Percentiles rank a stretch among this genome's conserved stretches.
Evolutionary conservation across 202 grass and related monocot genomes (phyloP).

Genomic region (Carex sylvatica): DNA sequence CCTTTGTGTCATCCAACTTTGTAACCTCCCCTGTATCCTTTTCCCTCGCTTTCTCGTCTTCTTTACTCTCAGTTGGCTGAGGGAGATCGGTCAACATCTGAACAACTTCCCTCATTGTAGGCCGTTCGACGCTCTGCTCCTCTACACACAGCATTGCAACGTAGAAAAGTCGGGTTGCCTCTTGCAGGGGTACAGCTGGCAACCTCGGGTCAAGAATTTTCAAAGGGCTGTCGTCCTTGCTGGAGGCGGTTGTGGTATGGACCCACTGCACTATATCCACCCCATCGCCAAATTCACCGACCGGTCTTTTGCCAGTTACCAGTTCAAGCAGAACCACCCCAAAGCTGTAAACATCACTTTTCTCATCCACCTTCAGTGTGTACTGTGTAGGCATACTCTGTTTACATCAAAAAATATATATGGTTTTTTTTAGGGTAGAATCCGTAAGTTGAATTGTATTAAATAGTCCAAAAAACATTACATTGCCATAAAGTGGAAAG

Average conservation of each 20-base stretch:
- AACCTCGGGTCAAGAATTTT: conserved; percentile 61
- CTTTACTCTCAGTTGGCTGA: conserved; percentile 9
- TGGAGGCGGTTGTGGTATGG: conserved; percentile 48
- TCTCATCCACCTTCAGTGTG: conserved; percentile 95
- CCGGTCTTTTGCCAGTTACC: conserved; percentile 52
- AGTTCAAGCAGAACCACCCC: conserved; percentile 77
- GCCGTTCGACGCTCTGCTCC: conserved; percentile 78
- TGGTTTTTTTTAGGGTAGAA: neutral
- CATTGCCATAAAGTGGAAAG: too few relatives aligned
- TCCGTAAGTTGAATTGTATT: too few relatives aligned
- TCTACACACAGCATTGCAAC: conserved; percentile 82
- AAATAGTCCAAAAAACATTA: too few relatives aligned
- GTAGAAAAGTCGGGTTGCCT: conserved; percentile 68
- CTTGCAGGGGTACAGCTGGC: conserved; percentile 47
- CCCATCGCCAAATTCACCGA: conserved; percentile 85
- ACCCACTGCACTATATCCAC: conserved; percentile 97
- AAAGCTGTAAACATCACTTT: conserved; percentile 94
- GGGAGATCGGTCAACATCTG: conserved; percentile 69
- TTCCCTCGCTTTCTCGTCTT: neutral
- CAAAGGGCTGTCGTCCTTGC: conserved; percentile 52
- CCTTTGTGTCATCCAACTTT: conserved; percentile 36
- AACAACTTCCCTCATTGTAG: conserved; percentile 86
- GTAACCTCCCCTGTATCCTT: conserved; percentile 6
- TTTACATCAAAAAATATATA: neutral
- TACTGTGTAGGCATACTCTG: conserved; percentile 98